Conservation (phyloP, 2,329 filamentous ascomycete genomes). For the Trichoderma semiorbis region DNA sequence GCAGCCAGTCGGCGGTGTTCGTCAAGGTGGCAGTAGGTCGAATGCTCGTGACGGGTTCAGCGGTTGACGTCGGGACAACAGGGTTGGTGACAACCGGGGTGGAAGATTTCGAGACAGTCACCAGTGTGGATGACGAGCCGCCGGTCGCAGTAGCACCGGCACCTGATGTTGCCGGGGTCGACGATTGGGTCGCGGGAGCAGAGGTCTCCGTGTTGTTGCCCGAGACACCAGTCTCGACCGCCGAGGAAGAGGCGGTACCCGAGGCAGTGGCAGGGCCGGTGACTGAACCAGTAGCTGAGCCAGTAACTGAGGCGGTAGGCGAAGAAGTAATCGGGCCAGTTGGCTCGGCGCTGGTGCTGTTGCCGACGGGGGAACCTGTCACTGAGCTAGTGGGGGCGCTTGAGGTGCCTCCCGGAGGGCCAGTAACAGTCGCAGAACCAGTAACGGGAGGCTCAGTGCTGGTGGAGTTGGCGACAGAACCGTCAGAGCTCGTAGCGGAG, state of each 20-base stretch:
- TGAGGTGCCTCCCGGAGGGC: background rate
- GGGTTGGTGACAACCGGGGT: background rate
- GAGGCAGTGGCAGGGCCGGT: background rate
- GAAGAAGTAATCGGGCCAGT: background rate
- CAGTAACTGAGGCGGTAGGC: background rate
- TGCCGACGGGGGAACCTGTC: background rate
- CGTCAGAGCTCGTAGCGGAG: background rate
- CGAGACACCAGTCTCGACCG: background rate
- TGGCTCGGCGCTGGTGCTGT: background rate
- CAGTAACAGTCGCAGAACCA: constrained; percentile 5
- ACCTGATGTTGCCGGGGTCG: background rate
- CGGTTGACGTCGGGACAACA: constrained; percentile 6
- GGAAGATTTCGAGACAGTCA: constrained; percentile 4
- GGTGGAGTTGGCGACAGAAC: constrained; percentile 7
- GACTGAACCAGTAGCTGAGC: background rate
- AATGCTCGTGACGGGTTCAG: constrained; percentile 38
- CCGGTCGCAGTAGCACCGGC: background rate
- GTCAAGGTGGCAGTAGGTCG: constrained; percentile 42
- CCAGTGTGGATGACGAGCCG: background rate
- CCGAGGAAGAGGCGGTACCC: background rate
- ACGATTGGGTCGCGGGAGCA: background rate
- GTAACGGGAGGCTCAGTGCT: constrained; percentile 10
- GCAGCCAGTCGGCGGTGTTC: constrained; percentile 48
- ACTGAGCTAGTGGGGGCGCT: background rate
- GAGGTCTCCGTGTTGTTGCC: background rate